Evolutionary conservation across 1,139 yeast species (phyloP), one percentile per base, ranked within the genome.

Genomic region (Geotrichum phurueaensis): DNA sequence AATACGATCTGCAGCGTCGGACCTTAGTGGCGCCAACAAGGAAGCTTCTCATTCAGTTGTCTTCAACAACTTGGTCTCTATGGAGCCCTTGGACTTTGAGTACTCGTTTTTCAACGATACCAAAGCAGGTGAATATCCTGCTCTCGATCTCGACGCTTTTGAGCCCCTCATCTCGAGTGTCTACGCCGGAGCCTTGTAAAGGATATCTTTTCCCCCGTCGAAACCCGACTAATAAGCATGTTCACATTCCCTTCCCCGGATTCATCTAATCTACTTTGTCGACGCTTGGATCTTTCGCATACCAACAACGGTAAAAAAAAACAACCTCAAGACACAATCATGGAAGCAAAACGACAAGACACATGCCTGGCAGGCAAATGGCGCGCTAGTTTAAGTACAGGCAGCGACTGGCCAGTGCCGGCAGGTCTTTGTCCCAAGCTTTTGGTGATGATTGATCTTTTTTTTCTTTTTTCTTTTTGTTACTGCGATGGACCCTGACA

Each of bases 1-100:
- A 62, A 62, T 58, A 64, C 65, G 79, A 67, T 78, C 79, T 60
- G 79, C 79, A 73, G 79, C 79, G 79, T 75, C 79, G 71, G 73
- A 71, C 67, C 71, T 39, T 45, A 39, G 71, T 65, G 75, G 69
- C 65, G 69, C 68, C 62, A 62, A 65, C 48, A 62, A 61, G 58
- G 62, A 57, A 20, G 48, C 18, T 20, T 56, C 62, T 39, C 57
- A 54, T 54, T 56, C 63, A 10, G 59, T 62, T 39, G 62, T 62
- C 58, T 61, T 60, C 59, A 64, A 61, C 63, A 64, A 62, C 58
- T 54, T 59, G 56, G 64, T 60, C 27, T 57, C 64, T 33, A 60
- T 60, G 57, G 66, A 63, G 53, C 55, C 61, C 20, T 20, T 61
- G 33, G 62, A 56, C 54, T 50, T 53, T 36, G 64, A 62, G 54